Evolutionary conservation across 495 filamentous ascomycete species (phyloP), one percentile per base, ranked within the genome.

Genomic region (Talaromyces liani): DNA sequence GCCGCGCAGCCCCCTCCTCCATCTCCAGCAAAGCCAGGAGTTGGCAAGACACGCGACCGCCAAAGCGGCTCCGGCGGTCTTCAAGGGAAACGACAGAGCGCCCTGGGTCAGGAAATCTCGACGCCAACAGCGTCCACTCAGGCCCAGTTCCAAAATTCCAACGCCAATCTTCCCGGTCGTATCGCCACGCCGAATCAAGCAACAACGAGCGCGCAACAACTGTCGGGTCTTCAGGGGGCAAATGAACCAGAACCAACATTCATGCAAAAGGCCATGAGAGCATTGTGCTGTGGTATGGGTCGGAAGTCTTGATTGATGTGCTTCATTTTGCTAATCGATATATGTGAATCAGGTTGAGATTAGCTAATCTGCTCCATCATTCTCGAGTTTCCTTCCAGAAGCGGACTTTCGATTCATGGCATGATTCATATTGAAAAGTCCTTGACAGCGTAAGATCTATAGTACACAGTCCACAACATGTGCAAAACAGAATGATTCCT

Each of bases 1-100:
- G 91, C 91, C 79, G 88, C 85, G 84, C 89, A 90, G 82, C 92
- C 88, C 86, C 90, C 87, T 84, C 90, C 90, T 80, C 91, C 91
- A 69, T 91, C 89, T 80, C 90, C 88, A 74, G 88, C 85, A 77
- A 91, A 90, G 75, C 85, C 83, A 70, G 86, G 86, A 85, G 88
- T 83, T 77, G 86, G 84, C 79, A 92, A 89, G 83, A 79, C 76
- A 65, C 87, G 85, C 84, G 88, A 91, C 76, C 88, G 88, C 82
- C 87, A 78, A 92, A 93, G 85, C 90, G 90, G 78, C 79, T 85
- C 82, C 73, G 83, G 85, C 84, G 84, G 81, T 77, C 76, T 80
- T 72, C 77, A 77, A 67, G 81, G 85, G 67, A 93, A 92, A 78
- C 83, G 88, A 76, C 81, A 82, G 77, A 91, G 89, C 82, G 82